Percentiles rank a stretch among this genome's conserved stretches.
These are phyloP conservation scores for Graphilbum fragrans DNA, from an alignment of 2,329 filamentous ascomycete species.

Conservation along the genomic window DNA sequence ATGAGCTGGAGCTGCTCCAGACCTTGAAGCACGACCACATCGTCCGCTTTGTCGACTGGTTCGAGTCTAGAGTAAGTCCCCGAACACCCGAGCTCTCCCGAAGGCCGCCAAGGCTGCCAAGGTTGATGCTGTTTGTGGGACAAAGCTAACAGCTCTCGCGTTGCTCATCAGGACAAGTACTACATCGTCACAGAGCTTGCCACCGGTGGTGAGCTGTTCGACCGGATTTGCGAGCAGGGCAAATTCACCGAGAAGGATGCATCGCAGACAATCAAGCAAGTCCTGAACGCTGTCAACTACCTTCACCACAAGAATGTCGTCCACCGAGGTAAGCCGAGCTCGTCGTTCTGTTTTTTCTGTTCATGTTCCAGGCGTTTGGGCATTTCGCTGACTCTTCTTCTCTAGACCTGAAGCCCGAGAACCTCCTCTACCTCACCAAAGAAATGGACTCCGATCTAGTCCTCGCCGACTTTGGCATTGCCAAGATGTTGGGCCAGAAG, in stretches of 20 bases:
- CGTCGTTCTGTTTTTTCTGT: not conserved
- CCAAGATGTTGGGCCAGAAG: conserved; percentile 88
- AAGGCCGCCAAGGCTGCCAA: too few relatives aligned
- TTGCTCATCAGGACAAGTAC: conserved; percentile 74
- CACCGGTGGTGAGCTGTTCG: conserved; percentile 91
- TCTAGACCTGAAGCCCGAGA: conserved; percentile 92
- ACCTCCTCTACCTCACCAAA: conserved; percentile 81
- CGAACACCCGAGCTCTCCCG: not conserved
- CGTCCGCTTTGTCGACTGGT: conserved; percentile 96
- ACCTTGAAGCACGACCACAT: conserved; percentile 87
- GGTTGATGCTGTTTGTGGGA: not conserved
- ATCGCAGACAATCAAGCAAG: conserved; percentile 87
- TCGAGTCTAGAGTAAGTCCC: conserved; percentile 75
- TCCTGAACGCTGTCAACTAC: conserved; percentile 87
- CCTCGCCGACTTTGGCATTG: conserved; percentile 94
- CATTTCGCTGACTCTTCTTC: not conserved
- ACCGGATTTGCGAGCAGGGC: conserved; percentile 94
- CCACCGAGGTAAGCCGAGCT: conserved; percentile 58
- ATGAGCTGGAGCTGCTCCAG: conserved; percentile 90
- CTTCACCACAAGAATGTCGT: conserved; percentile 92
- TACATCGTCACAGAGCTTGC: conserved; percentile 97
- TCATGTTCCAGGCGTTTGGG: not conserved
- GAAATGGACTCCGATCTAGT: conserved; percentile 73
- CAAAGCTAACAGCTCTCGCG: not conserved
- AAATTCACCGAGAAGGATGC: conserved; percentile 98